Base-by-base conservation (phyloP, 2,329 filamentous ascomycete genomes). In the Xylariaceae sp. region DNA sequence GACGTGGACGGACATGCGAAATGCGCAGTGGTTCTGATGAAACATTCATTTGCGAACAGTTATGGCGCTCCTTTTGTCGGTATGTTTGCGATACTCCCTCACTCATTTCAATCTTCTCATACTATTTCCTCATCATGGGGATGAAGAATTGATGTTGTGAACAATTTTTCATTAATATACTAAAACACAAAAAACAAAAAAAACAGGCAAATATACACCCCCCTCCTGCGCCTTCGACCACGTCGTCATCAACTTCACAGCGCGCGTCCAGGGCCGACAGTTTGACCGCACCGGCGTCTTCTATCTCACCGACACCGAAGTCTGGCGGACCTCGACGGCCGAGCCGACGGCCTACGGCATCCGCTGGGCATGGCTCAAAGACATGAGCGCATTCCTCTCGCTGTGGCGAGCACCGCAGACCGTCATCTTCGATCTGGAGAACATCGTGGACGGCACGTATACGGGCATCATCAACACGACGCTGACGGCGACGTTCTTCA, bases 281-380 rank as follows among this genome's bases (percentile, higher is more conserved):
- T 91, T 81, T 69, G 89, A 95, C 67, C 80, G 89, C 40, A 76
- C 92, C 6, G 89, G 83, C 3, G 70, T 86, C 34, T 85, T 94
- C 78, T 94, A 86, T 64, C 75, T 94, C 39, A 83, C 83, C 41
- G 87, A 92, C 67, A 83, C 81, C 7, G 89, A 95, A 68, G 78
- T 95, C n/a, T 94, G 87, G 76, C 78, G 89, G 29, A 91, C 88
- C 1, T 91, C 88, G 4, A 95, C 89, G 1, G 87, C 89, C 3
- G 87, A 95, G 71, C 88, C 89, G 1, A 89, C 83, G 0, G 61
- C 64, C 3, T 63, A 73, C 3, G 89, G 88, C 5, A 91, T 94
- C 58, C 73, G 79, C 44, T 92, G 87, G 87, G 84, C 80, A 0
- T 90, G 89, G 66, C 74, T 85, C 52, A 94, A 92, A 70, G 88